Base-by-base conservation (phyloP, 1,284 basidiomycete genomes). In the Apiotrichum mycotoxinovorans region DNA sequence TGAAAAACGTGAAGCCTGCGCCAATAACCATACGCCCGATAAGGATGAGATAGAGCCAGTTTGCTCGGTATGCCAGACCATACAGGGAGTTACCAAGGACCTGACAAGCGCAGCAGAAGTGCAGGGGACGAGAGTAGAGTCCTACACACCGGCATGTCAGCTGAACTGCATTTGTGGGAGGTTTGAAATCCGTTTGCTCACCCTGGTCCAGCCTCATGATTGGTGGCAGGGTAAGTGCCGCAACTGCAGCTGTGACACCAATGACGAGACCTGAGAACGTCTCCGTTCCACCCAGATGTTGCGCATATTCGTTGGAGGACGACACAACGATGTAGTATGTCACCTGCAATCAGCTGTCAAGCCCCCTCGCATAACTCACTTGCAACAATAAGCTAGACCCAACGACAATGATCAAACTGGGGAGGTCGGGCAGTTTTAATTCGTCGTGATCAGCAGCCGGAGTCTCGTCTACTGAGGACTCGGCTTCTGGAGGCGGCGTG, bases 31-130 rank as follows among this genome's bases (percentile, higher is more conserved):
- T 51, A 7, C 55, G 49, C 4, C 55, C 55, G 17, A 56, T 40
- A 4, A 56, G 50, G 38, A 56, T 47, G 17, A 56, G 49, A 30
- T 52, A 52, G 12, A 56, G 44, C 34, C 34, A 56, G 44, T 56
- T 35, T 26, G 55, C 55, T 22, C 18, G 20, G 50, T 52, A 56
- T 30, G 55, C 55, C 0, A 56, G 49, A 3, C 44, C 55, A 23
- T 56, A 56, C 27, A 52, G 35, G 1, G 46, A 11, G 37, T 47
- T 56, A 37, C 55, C 55, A n/a, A 56, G 38, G 30, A 56, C 25
- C 11, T 25, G 14, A 37, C n/a, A 26, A 5, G 26, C 49, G 50
- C 55, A 56, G 15, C 43, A 35, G 27, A 56, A 20, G 50, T 56
- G 20, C 25, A 56, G 27, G 9, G 55, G 55, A 23, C 42, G 49